phyloP scores from a whole-genome alignment of 2,329 filamentous ascomycete species.

The Trichoderma arundinaceum region DNA sequence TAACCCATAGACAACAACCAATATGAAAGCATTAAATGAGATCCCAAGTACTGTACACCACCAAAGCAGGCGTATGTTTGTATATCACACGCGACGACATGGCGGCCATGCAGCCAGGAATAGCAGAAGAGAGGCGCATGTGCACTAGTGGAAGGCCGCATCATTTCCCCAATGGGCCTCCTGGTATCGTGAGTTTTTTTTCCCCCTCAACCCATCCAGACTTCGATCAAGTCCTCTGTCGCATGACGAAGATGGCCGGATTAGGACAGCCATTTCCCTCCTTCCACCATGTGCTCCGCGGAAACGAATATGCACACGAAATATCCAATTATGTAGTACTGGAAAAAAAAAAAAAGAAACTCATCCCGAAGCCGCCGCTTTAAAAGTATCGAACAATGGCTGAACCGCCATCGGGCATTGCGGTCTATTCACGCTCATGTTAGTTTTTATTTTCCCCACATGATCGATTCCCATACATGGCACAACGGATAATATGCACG shows the following conservation, averaged over 20 bases:
- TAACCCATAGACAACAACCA: constrained; percentile 29
- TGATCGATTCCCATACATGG: too few species aligned
- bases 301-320: constrained; percentile 46
- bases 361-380: constrained; percentile 32
- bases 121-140: constrained; percentile 25
- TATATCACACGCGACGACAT: constrained; percentile 16
- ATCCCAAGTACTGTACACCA: constrained; percentile 14
- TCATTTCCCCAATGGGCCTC: constrained; percentile 1
- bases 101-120: constrained; percentile 11
- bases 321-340: constrained; percentile 42
- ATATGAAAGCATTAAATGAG: constrained; percentile 22
- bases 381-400: constrained; percentile 54
- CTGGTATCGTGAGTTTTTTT: constrained; percentile 17
- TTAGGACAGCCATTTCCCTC: background rate
- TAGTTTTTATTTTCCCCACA: background rate
- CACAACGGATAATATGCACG: background rate
- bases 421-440: constrained; percentile 47
- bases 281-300: constrained; percentile 33
- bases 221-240: background rate
- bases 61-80: constrained; percentile 12
- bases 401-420: constrained; percentile 48
- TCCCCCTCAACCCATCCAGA: background rate
- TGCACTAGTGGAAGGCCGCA: constrained; percentile 26
- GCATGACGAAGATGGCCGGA: background rate
- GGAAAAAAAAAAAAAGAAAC: constrained; percentile 24